Evolutionary conservation across 2,329 filamentous ascomycete species (phyloP), one percentile per base, ranked within the genome.

Genomic region (Cordyceps cateniannulata): DNA sequence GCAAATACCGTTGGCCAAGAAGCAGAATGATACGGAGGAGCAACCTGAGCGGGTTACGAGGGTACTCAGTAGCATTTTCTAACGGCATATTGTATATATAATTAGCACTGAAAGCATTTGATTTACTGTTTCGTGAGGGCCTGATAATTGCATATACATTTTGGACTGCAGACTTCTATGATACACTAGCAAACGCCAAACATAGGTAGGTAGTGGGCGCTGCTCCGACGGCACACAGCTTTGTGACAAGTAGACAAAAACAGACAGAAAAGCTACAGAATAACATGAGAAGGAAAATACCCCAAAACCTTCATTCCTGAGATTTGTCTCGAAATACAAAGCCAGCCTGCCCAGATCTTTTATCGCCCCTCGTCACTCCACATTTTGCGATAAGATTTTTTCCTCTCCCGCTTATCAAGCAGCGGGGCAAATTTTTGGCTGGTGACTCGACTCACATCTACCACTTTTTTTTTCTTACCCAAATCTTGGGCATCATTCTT

Each of bases 41-140:
- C 83, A 83, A 68, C 77, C 81, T 2, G 83, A 83, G 35, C 77
- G 81, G 59, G 81, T 87, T 9, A 81, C 82, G 67, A 79, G 82
- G 65, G 82, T 87, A 48, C 69, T 87, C 65, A 85, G 82, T 75
- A 86, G 85, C 73, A 87, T 88, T 64, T 88, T 88, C 67, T 88
- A 69, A 60, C 38, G 27, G 44, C 29, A 58, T 49, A 47, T 14
- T 58, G 35, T 49, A 62, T 50, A 52, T 53, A 59, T 45, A 32
- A 48, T 18, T 40, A 63, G 64, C 59, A 57, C 52, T 50, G 48
- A 14, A 14, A 27, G 48, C 49, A 61, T 53, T 47, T 45, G 48
- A 38, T 56, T 35, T 10, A 25, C n/a, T 54, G 9, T 61, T 47
- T 47, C 22, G 47, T 29, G 16, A 47, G 35, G 38, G 47, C 44